phyloP scores from a whole-genome alignment of 2,329 filamentous ascomycete genomes.

The Sclerotinia nivalis region DNA sequence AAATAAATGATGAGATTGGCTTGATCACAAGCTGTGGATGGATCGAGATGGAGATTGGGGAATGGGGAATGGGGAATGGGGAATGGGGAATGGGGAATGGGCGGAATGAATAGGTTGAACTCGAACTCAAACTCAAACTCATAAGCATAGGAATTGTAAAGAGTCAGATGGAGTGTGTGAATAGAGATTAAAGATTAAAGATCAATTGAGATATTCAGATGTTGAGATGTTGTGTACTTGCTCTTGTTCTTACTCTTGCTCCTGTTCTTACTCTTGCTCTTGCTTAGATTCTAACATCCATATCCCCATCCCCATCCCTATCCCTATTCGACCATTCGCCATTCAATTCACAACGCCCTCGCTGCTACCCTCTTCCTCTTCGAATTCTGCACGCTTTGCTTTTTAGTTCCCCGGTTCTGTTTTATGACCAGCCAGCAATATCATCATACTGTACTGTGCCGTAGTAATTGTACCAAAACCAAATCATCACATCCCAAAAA shows the following conservation, averaged over 20 bases:
- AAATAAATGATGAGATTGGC: conserved; percentile 5
- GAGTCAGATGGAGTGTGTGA: background rate
- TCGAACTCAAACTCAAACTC: no score
- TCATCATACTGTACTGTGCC: background rate
- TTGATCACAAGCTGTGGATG: background rate
- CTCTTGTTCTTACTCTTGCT: no score
- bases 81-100: background rate
- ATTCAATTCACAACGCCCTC: background rate
- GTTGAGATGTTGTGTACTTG: no score
- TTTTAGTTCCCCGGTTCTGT: no score
- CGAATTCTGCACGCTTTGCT: no score
- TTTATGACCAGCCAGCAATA: background rate
- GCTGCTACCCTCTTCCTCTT: background rate
- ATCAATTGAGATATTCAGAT: background rate
- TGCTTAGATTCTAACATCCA: no score
- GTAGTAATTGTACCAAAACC: background rate
- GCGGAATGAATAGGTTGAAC: background rate
- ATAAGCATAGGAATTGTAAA: no score
- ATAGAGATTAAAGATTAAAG: background rate
- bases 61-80: background rate
- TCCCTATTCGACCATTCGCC: no score
- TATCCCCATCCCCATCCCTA: no score
- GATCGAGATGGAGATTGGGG: background rate
- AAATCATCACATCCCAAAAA: background rate
- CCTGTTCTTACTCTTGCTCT: no score